phyloP scores from a whole-genome alignment of 805 yeast genomes.

The Phaffomyces opuntiae region DNA sequence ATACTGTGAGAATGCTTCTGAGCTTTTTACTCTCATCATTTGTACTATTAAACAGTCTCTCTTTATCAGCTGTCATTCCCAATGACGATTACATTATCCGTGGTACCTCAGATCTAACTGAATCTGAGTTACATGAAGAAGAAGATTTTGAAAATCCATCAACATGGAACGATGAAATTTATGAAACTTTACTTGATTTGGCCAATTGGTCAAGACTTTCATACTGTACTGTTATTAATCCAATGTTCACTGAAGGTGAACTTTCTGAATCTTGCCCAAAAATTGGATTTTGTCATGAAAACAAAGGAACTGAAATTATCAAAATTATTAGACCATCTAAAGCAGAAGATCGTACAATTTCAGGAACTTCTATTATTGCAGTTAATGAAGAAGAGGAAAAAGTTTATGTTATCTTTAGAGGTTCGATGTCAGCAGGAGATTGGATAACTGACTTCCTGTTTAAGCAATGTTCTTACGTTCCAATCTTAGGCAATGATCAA shows the following conservation, averaged over 20 bases:
- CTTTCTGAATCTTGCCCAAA: conserved; percentile 6
- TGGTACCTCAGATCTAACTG: too few relatives aligned
- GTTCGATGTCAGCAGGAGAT: conserved; percentile 54
- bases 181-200: not conserved
- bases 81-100: too few relatives aligned
- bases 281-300: conserved; percentile 8
- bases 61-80: too few relatives aligned
- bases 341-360: conserved; percentile 28
- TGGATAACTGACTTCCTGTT: conserved; percentile 54
- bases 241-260: conserved; percentile 2
- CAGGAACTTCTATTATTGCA: conserved; percentile 50
- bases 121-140: too few relatives aligned
- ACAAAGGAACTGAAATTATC: conserved; percentile 1
- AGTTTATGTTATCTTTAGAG: conserved; percentile 51
- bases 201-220: conserved; percentile 8
- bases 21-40: too few relatives aligned
- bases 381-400: conserved; percentile 37
- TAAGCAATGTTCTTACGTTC: conserved; percentile 39
- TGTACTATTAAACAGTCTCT: too few relatives aligned
- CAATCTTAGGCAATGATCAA: conserved; percentile 23
- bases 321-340: conserved; percentile 9
- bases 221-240: conserved; percentile 6
- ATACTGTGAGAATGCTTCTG: too few relatives aligned
- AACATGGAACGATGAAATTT: not conserved
- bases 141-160: not conserved